Conservation (phyloP, 192 early-diverging fungal genomes). For the Linnemannia hyalina region DNA sequence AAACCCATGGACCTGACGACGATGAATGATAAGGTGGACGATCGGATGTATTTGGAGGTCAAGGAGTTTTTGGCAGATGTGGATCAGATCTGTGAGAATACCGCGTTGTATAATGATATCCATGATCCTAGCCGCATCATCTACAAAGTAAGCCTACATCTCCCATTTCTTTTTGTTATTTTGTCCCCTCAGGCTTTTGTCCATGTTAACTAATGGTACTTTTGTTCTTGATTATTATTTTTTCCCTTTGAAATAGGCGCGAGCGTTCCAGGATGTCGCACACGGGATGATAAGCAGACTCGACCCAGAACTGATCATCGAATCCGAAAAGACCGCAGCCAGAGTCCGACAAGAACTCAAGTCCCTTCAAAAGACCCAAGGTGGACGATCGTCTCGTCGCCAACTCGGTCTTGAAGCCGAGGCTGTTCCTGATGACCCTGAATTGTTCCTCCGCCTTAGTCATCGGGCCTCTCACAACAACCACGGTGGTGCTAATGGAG, state of each 20-base stretch:
- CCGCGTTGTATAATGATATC: slow-evolving; percentile 31
- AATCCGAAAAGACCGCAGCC: slow-evolving; percentile 45
- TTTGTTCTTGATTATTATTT: background rate
- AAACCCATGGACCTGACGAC: slow-evolving; percentile 68
- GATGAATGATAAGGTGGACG: slow-evolving; percentile 61
- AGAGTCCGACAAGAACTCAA: slow-evolving; percentile 49
- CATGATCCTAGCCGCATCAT: slow-evolving; percentile 47
- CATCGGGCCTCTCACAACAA: background rate
- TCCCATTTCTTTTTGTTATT: background rate
- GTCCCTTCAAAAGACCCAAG: slow-evolving; percentile 19
- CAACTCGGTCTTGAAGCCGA: slow-evolving; percentile 43
- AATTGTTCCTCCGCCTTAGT: slow-evolving; percentile 33
- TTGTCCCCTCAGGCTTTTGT: background rate
- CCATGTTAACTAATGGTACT: no score
- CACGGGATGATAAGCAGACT: slow-evolving; percentile 41
- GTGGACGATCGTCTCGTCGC: slow-evolving; percentile 45
- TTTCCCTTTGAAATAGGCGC: slow-evolving; percentile 21
- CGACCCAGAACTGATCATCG: slow-evolving; percentile 41
- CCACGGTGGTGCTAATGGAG: background rate
- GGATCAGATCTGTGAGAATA: slow-evolving; percentile 41
- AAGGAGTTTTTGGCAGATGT: slow-evolving; percentile 52
- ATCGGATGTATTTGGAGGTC: slow-evolving; percentile 39
- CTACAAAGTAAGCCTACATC: slow-evolving; percentile 11
- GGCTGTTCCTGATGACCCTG: slow-evolving; percentile 45
- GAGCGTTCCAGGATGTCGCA: slow-evolving; percentile 42